These are phyloP conservation scores for Torulaspora gathmanii DNA, from an alignment of 805 yeast species.

Conservation along the genomic window DNA sequence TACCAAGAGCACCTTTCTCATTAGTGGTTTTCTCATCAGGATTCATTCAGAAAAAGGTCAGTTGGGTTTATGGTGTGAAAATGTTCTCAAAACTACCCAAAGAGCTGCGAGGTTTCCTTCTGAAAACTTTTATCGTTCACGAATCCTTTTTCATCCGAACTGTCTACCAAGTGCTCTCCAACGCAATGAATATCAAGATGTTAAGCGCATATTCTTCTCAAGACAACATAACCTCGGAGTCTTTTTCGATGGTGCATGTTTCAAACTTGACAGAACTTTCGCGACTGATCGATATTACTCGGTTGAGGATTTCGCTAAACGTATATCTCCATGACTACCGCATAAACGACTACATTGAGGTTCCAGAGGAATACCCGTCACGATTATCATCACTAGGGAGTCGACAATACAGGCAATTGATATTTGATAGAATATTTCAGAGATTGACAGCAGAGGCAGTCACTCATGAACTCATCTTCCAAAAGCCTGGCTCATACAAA, in stretches of 20 bases:
- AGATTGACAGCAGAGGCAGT: slow-evolving; percentile 44
- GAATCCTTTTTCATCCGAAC: slow-evolving; percentile 87
- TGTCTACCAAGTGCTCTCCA: slow-evolving; percentile 63
- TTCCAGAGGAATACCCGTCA: slow-evolving; percentile 41
- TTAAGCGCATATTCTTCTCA: slow-evolving; percentile 27
- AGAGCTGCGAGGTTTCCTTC: slow-evolving; percentile 48
- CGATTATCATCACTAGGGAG: slow-evolving; percentile 28
- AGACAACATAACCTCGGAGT: slow-evolving; percentile 10
- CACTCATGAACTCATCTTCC: slow-evolving; percentile 46
- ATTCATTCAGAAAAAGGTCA: slow-evolving; percentile 44
- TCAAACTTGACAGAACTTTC: slow-evolving; percentile 51
- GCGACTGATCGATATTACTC: slow-evolving; percentile 64
- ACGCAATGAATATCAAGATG: slow-evolving; percentile 51
- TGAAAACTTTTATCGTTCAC: slow-evolving; percentile 73
- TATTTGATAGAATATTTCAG: slow-evolving; percentile 49
- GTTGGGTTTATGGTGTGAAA: slow-evolving; percentile 70
- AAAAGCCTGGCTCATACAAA: slow-evolving; percentile 52
- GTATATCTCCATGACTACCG: slow-evolving; percentile 66
- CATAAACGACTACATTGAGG: slow-evolving; percentile 45
- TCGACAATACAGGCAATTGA: slow-evolving; percentile 37
- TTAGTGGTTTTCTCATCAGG: slow-evolving; percentile 81
- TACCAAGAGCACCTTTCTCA: slow-evolving; percentile 63
- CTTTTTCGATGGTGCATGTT: slow-evolving; percentile 39
- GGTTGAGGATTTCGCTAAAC: slow-evolving; percentile 66
- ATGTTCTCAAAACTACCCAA: slow-evolving; percentile 56